Evolutionary conservation across 371 early-diverging fungal genomes (phyloP).

Genomic region (Batkoa obscura): DNA sequence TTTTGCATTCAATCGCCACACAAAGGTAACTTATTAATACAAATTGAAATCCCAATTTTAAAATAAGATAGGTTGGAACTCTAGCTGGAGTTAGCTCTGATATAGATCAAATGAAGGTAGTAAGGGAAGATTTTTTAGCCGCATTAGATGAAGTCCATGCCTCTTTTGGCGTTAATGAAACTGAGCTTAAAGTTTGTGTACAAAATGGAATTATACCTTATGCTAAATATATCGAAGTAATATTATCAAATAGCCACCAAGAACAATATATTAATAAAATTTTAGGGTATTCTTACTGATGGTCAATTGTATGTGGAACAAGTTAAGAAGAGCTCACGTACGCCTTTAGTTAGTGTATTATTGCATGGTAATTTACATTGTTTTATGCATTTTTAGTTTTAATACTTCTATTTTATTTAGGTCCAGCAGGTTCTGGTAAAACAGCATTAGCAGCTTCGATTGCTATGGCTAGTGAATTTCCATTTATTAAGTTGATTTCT

Average conservation of each 20-base stretch:
- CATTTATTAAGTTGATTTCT: conserved; percentile 96
- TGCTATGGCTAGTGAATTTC: conserved; percentile 86
- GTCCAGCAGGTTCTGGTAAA: conserved; percentile 89
- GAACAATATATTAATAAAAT: neutral
- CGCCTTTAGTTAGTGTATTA: conserved; percentile 74
- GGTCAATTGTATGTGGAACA: conserved; percentile 72
- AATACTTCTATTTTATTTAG: conserved; percentile 7
- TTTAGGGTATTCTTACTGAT: conserved; percentile 51
- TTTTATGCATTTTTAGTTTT: conserved; percentile 1
- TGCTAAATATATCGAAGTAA: conserved; percentile 41
- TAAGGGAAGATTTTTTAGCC: conserved; percentile 78
- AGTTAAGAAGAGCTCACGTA: conserved; percentile 58
- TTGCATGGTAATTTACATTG: conserved; percentile 37
- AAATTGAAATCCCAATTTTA: neutral
- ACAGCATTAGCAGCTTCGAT: conserved; percentile 95
- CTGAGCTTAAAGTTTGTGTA: conserved; percentile 70
- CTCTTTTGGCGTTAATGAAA: conserved; percentile 93
- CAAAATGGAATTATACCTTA: conserved; percentile 74
- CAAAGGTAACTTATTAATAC: conserved; percentile 32
- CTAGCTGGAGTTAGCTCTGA: conserved; percentile 61
- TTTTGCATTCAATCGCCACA: conserved; percentile 96
- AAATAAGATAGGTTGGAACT: conserved; percentile 32
- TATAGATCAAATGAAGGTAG: conserved; percentile 74
- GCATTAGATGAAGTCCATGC: conserved; percentile 96
- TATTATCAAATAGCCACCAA: neutral